Evolutionary conservation across 768 basidiomycete genomes (phyloP).

Genomic region (Sistotremastrum niveocremeum): DNA sequence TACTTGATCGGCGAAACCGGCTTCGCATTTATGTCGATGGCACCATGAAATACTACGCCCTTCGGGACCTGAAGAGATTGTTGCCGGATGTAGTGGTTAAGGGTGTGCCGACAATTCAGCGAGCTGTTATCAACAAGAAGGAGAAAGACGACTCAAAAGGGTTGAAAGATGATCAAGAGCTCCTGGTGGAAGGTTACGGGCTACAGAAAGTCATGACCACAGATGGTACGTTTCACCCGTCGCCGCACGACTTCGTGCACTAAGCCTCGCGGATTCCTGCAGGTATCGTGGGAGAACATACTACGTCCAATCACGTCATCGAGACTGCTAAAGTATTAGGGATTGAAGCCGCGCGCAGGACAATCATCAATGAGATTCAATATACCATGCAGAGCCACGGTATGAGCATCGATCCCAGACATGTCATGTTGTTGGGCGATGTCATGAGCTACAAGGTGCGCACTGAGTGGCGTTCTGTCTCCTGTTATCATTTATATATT

Average conservation of each 20-base stretch:
- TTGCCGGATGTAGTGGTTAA: slow-evolving; percentile 85
- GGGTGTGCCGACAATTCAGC: slow-evolving; percentile 78
- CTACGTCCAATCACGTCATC: slow-evolving; percentile 94
- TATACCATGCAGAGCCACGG: slow-evolving; percentile 96
- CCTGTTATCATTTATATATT: neutral
- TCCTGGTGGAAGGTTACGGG: slow-evolving; percentile 95
- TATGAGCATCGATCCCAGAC: slow-evolving; percentile 97
- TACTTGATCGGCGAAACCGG: slow-evolving; percentile 61
- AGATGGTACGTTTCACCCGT: slow-evolving; percentile 45
- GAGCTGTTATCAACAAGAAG: slow-evolving; percentile 94
- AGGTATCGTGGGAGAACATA: slow-evolving; percentile 89
- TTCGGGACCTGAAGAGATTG: slow-evolving; percentile 77
- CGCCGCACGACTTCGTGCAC: neutral
- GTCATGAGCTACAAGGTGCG: slow-evolving; percentile 95
- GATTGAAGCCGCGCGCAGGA: slow-evolving; percentile 88
- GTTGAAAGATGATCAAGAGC: slow-evolving; percentile 78
- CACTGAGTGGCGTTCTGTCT: neutral
- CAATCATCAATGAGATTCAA: slow-evolving; percentile 94
- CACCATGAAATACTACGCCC: slow-evolving; percentile 64
- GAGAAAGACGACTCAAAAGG: slow-evolving; percentile 70
- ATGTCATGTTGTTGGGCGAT: slow-evolving; percentile 96
- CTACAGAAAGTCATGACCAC: slow-evolving; percentile 94
- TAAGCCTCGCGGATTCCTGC: neutral
- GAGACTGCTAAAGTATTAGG: slow-evolving; percentile 93
- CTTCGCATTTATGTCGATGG: slow-evolving; percentile 71